Evolutionary conservation across 78 protist genomes (phyloP), one percentile per base, ranked within the genome.

Genomic region (Dictyostelium purpureum): DNA sequence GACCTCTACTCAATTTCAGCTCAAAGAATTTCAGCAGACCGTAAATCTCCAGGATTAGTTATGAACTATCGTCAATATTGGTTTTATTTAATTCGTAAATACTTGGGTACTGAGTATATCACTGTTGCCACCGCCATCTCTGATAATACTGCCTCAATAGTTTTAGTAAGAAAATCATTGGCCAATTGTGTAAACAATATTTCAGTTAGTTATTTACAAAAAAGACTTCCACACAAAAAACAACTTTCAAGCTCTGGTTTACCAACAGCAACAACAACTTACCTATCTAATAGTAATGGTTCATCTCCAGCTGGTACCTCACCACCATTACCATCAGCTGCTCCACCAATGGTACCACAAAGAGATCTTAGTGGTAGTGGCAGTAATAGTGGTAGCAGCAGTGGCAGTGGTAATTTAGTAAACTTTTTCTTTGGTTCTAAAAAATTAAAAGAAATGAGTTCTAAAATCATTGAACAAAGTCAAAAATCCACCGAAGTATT

Each of bases 51-150:
- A 18, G 80, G 83, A 10, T 85, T 74, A 38, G 61, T 85, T 11
- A 85, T 85, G 92, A 85, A 85, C 51, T 85, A 85, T 59, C 76
- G 61, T 33, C 92, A 85, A 54, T 85, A 85, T 61, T 85, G 80
- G 83, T 85, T 85, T 19, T 85, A 85, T 59, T 61, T 85, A 37
- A 45, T 85, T 45, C 24, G 92, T 28, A 79, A 85, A 35, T 85
- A 85, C 35, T 26, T 85, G 0, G 92, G 92, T 38, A 12, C 42
- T 1, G 77, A 85, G 4, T 85, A 85, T 61, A 42, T 42, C 3
- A 63, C 54, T 0, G 73, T 85, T 10, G 80, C 92, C 7, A 67
- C 80, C 0, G 81, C 82, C 0, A 38, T 28, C 9, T 42, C 92
- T 16, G 51, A 40, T 7, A 85, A 85, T 59, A 85, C 92, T 0